Evolutionary conservation across 2,329 filamentous ascomycete species (phyloP).

Genomic region (Cordyceps cicadae): DNA sequence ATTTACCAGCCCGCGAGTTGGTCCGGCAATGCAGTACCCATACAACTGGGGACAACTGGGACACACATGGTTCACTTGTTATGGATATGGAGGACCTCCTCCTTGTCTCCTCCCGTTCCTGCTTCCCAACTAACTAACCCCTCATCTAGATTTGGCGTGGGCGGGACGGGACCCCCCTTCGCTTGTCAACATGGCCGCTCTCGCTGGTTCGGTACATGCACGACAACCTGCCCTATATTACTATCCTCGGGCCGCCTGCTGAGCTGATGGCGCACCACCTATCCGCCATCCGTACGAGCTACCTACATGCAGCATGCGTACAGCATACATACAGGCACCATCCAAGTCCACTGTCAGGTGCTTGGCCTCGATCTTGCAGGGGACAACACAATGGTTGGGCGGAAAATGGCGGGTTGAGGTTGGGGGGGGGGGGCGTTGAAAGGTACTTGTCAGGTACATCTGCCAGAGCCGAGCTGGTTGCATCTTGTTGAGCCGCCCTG

Average conservation of each 20-base stretch:
- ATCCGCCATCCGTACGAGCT: not conserved
- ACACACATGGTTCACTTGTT: not conserved
- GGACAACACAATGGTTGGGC: conserved; percentile 7
- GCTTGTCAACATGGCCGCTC: not conserved
- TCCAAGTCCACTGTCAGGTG: not conserved
- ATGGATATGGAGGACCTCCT: not conserved
- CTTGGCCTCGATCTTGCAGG: conserved; percentile 6
- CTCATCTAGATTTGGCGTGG: conserved; percentile 11
- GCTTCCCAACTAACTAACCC: not conserved
- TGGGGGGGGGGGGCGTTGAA: not conserved
- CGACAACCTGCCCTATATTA: not conserved
- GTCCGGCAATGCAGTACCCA: conserved; percentile 9
- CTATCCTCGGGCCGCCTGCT: not conserved
- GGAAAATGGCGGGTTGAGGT: conserved; percentile 11
- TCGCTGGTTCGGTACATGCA: not conserved
- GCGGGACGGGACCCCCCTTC: not conserved
- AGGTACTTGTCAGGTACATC: conserved; percentile 4
- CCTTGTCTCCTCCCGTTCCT: not conserved
- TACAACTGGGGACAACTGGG: not conserved
- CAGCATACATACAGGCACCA: not conserved
- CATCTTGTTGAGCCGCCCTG: conserved; percentile 7
- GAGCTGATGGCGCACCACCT: conserved; percentile 4
- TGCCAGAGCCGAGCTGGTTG: not conserved
- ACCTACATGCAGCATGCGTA: too few species aligned
- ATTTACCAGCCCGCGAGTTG: conserved; percentile 12